Base-by-base conservation (phyloP, 805 yeast genomes). In the Yarrowia deformans region DNA sequence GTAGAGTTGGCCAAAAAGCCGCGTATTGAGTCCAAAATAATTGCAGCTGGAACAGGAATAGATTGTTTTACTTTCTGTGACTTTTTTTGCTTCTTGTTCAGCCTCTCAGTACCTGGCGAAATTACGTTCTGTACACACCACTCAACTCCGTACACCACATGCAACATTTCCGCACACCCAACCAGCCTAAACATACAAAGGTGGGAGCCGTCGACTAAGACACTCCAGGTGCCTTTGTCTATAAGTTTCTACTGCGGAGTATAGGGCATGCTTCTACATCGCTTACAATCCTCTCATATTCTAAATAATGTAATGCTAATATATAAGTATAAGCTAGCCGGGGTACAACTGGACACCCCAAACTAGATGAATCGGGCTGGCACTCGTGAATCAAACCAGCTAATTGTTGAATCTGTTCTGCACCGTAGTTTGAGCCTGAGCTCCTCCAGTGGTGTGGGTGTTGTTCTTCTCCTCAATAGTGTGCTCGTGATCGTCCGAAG, bases 241-340 rank as follows among this genome's bases (percentile, higher is more conserved):
- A 45, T 13, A 45, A 18, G n/a, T 40, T 1, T 1, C 14, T 39
- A 39, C 40, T 23, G 29, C 29, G 29, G 29, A 23, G 29, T 23
- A 23, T 4, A 2, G 29, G 2, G 4, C 29, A 23, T 23, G 4
- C 29, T 23, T 23, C 29, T 23, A 23, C 29, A 23, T 23, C 29
- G 29, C 29, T 37, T 46, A 49, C 55, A n/a, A 34, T 12, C 16
- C 23, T n/a, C 39, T n/a, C n/a, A 16, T 42, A 43, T 32, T 56
- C 49, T 42, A 42, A 56, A 56, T 54, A 10, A 56, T 60, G 66
- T 60, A 54, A 58, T 60, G 66, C 66, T 40, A 60, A 60, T 56
- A 60, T 60, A 60, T 60, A n/a, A n/a, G n/a, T n/a, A 60, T 43
- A 45, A 19, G 66, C 63, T 56, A 56, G 63, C 48, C 40, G 63